Conservation (phyloP, 2,329 filamentous ascomycete genomes). For the Cladosporium sp. region DNA sequence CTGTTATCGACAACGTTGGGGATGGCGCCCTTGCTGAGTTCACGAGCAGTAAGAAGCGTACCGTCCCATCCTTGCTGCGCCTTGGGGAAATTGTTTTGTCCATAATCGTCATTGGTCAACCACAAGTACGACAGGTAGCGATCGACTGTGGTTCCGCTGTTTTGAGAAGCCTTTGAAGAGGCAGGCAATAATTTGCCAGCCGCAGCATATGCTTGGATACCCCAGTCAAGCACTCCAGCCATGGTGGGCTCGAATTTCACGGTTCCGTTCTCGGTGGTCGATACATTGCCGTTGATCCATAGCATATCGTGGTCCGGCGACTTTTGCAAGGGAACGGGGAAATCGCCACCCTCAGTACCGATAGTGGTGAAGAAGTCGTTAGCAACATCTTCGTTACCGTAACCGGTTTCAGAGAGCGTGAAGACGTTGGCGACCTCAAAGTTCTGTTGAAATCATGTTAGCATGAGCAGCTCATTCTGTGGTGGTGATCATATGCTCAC, state of each 20-base stretch:
- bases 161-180: conserved; percentile 40
- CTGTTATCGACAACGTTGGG: conserved; percentile 44
- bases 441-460: conserved; percentile 32
- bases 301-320: conserved; percentile 46
- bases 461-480: not conserved
- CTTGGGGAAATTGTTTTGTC: conserved; percentile 41
- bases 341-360: conserved; percentile 47
- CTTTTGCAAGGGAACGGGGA: conserved; percentile 29
- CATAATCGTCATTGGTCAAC: conserved; percentile 48
- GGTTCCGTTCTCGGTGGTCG: conserved; percentile 15
- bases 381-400: conserved; percentile 35
- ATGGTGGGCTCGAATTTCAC: conserved; percentile 44
- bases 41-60: conserved; percentile 45
- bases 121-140: conserved; percentile 46
- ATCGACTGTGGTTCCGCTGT: conserved; percentile 41
- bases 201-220: conserved; percentile 45
- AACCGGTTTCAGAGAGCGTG: conserved; percentile 42
- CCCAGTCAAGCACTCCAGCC: conserved; percentile 46
- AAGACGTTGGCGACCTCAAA: conserved; percentile 50
- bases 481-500: not conserved
- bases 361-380: conserved; percentile 44
- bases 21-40: conserved; percentile 45
- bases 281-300: conserved; percentile 43
- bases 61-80: conserved; percentile 49
- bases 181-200: conserved; percentile 45